Evolutionary conservation across 2,329 filamentous ascomycete species (phyloP), one percentile per base, ranked within the genome.

Genomic region (Dichotomopilus funicola): DNA sequence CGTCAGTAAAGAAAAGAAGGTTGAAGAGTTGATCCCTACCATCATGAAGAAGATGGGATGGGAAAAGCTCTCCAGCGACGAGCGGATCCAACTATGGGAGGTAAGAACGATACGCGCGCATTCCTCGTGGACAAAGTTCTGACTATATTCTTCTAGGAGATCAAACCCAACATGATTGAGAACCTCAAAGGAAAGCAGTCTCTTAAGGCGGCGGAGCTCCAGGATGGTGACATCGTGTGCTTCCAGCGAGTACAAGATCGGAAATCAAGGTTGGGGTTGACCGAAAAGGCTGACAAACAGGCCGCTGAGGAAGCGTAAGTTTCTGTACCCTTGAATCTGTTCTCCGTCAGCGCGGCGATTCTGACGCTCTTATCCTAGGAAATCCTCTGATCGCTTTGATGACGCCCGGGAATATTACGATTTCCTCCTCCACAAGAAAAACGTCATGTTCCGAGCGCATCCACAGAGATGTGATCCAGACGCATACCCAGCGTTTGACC

Each of bases 111-210:
- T 3, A 36, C n/a, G 35, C 33, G 47, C 40, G 19, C n/a, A 8
- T 11, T 12, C 12, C 40, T 42, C 40, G 12, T 1, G 9, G 27
- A 31, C 11, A 45, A 41, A 5, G 12, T 48, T 44, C 51, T 51
- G 56, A 65, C 67, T 64, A 67, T 9, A 46, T 40, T 7, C 9
- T 49, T 33, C 36, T 56, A 82, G 79, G 94, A 99, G 75, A 97
- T 99, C 73, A 99, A 97, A 73, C 91, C 91, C 51, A 89, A 85
- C 58, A 97, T 97, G 91, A 96, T 99, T 62, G 95, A 99, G 68
- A 80, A 82, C 6, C 87, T 99, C 76, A 97, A 96, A 72, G 81
- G 86, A 0, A 97, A 96, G 73, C 85, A 90, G 67, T 90, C 91
- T 0, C 79, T 99, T 57, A 88, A 91, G 62, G 85, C 89, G 57